phyloP scores from a whole-genome alignment of 148 eudicot species.

The Hydrangea macrophylla region DNA sequence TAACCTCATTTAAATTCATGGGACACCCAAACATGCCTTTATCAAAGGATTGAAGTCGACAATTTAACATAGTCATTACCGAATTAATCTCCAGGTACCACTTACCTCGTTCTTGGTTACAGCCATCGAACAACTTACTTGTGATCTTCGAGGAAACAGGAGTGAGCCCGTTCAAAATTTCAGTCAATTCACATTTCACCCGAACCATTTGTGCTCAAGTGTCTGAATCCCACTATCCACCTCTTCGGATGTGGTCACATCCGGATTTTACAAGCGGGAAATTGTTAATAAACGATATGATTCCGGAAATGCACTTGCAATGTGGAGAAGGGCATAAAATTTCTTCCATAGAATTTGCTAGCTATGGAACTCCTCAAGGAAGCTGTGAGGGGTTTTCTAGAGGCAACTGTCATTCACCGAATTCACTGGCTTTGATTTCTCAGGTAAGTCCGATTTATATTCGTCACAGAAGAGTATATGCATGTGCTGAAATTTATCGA shows the following conservation, averaged over 20 bases:
- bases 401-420: slow-evolving; percentile 77
- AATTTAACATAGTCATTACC: slow-evolving; percentile 7
- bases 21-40: no score
- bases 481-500: background rate
- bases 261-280: slow-evolving; percentile 31
- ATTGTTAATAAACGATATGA: slow-evolving; percentile 28
- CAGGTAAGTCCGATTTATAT: slow-evolving; percentile 40
- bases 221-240: slow-evolving; percentile 72
- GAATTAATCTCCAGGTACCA: slow-evolving; percentile 70
- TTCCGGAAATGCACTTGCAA: slow-evolving; percentile 71
- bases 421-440: slow-evolving; percentile 54
- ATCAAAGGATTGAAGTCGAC: background rate
- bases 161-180: slow-evolving; percentile 74
- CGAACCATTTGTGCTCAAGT: slow-evolving; percentile 54
- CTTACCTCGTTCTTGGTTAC: slow-evolving; percentile 86
- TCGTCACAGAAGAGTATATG: background rate
- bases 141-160: slow-evolving; percentile 89
- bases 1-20: no score
- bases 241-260: slow-evolving; percentile 61
- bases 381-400: slow-evolving; percentile 59
- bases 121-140: slow-evolving; percentile 59
- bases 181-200: slow-evolving; percentile 44
- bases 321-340: slow-evolving; percentile 69
- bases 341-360: slow-evolving; percentile 63
- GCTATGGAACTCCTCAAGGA: slow-evolving; percentile 88